Evolutionary conservation across 768 basidiomycete genomes (phyloP).

Genomic region (Plicaturopsis crispa): DNA sequence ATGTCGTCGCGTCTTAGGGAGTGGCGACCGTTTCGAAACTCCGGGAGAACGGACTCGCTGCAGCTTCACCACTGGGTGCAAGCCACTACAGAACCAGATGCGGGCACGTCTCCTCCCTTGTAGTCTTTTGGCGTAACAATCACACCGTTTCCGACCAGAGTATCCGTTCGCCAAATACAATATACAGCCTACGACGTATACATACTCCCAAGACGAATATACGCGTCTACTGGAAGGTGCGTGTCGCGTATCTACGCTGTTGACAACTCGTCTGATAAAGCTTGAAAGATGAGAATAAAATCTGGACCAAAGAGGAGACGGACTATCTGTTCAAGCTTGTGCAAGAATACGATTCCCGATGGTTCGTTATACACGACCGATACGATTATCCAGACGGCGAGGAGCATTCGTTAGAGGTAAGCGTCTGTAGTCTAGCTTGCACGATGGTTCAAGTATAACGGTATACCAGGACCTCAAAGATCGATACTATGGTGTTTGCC

Average conservation of each 20-base stretch:
- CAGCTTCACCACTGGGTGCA: conserved; percentile 82
- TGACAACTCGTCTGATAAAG: background rate
- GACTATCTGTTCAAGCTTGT: conserved; percentile 83
- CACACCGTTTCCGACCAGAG: conserved; percentile 30
- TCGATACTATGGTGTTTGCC: conserved; percentile 86
- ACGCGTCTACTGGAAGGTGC: conserved; percentile 67
- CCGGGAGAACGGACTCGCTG: conserved; percentile 60
- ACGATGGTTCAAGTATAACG: background rate
- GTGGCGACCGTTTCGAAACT: conserved; percentile 65
- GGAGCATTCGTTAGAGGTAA: conserved; percentile 63
- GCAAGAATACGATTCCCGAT: conserved; percentile 78
- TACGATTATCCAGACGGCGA: conserved; percentile 65
- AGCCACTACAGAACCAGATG: conserved; percentile 40
- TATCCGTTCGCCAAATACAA: conserved; percentile 85
- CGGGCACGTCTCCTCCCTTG: conserved; percentile 33
- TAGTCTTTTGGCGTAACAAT: too few relatives aligned
- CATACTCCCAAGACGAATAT: conserved; percentile 87
- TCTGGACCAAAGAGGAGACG: conserved; percentile 92
- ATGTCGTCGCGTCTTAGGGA: conserved; percentile 46
- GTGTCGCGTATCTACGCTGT: conserved; percentile 6
- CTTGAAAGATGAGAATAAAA: conserved; percentile 55
- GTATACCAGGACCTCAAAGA: conserved; percentile 78
- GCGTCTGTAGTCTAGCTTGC: conserved; percentile 7
- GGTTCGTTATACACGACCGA: conserved; percentile 86
- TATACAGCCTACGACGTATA: conserved; percentile 51